These are phyloP conservation scores for Tripterygium wilfordii DNA, from an alignment of 177 flowering plant genomes.

Conservation along the genomic window DNA sequence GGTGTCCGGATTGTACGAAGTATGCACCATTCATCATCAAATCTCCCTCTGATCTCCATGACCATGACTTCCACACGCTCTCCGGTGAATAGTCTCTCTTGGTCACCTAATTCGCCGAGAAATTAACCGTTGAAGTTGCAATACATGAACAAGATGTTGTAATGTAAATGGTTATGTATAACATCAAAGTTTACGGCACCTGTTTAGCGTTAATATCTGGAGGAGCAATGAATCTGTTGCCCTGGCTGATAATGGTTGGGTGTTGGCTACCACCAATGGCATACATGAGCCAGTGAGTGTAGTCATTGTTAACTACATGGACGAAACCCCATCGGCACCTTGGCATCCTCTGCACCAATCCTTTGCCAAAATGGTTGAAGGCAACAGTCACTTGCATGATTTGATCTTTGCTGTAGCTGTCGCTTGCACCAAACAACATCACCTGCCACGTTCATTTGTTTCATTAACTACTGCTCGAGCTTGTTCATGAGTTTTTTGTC, in stretches of 20 bases:
- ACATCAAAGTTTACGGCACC: background rate
- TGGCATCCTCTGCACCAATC: constrained; percentile 8
- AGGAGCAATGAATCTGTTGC: constrained; percentile 4
- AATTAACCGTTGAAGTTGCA: background rate
- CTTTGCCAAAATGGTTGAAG: constrained; percentile 3
- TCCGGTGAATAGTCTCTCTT: constrained; percentile 35
- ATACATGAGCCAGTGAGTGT: constrained; percentile 4
- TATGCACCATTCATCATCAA: constrained; percentile 39
- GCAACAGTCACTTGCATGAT: constrained; percentile 3
- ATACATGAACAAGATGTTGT: background rate
- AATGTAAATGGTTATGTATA: background rate
- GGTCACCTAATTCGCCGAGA: constrained; percentile 34
- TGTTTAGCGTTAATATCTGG: background rate
- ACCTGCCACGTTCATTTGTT: too few relatives aligned
- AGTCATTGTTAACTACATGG: constrained; percentile 6
- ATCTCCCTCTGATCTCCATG: constrained; percentile 49
- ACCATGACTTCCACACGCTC: constrained; percentile 35
- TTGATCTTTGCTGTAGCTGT: background rate
- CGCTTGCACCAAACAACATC: constrained; percentile 6
- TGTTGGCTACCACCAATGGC: constrained; percentile 1
- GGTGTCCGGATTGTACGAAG: constrained; percentile 30
- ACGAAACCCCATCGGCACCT: constrained; percentile 7
- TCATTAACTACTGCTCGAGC: too few relatives aligned
- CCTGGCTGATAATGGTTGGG: constrained; percentile 4
- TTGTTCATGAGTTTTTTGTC: too few relatives aligned